These are phyloP conservation scores for Fonsecaea nubica DNA, from an alignment of 2,329 filamentous ascomycete species.

Conservation along the genomic window DNA sequence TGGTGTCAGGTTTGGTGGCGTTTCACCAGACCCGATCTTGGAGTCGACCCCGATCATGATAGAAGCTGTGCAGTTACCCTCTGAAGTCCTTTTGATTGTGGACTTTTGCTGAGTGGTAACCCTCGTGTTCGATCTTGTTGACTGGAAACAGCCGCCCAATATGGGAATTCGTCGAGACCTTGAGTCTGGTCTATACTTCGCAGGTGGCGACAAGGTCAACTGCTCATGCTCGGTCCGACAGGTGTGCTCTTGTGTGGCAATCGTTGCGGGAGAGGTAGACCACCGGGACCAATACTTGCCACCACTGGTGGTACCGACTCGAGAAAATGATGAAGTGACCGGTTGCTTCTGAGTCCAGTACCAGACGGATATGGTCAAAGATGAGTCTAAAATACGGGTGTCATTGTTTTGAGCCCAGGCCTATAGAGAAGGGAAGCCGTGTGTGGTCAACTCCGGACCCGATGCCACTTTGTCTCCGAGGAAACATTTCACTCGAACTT, in stretches of 20 bases:
- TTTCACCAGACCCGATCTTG: not conserved
- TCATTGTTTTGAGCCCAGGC: not conserved
- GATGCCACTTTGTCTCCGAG: not conserved
- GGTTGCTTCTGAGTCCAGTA: not conserved
- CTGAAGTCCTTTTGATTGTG: not conserved
- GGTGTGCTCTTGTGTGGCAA: not conserved
- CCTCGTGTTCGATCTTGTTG: not conserved
- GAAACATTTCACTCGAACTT: not conserved
- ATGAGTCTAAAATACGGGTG: too few species aligned
- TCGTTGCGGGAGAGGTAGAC: not conserved
- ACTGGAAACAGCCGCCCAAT: not conserved
- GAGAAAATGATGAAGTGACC: not conserved
- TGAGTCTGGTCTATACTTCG: not conserved
- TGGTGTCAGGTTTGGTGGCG: conserved; percentile 4
- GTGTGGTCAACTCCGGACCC: not conserved
- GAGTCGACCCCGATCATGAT: not conserved
- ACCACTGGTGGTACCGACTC: not conserved
- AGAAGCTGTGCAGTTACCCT: not conserved
- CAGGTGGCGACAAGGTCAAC: not conserved
- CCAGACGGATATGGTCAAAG: too few species aligned
- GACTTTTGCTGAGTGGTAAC: not conserved
- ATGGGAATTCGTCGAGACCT: not conserved
- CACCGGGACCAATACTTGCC: not conserved
- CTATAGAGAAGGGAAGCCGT: not conserved
- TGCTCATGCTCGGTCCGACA: not conserved